Base-by-base conservation (phyloP, 805 yeast genomes). In the Kockiozyma suomiensis region DNA sequence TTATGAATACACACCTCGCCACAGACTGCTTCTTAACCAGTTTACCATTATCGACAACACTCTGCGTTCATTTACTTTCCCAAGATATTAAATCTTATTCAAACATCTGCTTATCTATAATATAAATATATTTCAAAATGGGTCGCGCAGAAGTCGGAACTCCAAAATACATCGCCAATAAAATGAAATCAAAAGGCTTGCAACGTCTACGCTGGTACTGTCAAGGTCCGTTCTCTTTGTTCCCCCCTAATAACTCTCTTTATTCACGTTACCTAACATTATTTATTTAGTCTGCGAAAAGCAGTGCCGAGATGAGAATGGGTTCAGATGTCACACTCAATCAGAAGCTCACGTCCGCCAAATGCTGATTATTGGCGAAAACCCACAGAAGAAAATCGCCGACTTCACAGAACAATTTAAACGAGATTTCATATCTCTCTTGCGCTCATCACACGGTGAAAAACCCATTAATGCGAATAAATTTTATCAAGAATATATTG, bases 241-340 rank as follows among this genome's bases (percentile, higher is more conserved):
- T 1, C 19, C 49, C 13, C 10, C 12, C 19, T 15, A 7, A 5
- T 15, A 15, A 15, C 13, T 23, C 33, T 37, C 87, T 30, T 35
- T 17, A 30, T n/a, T 17, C 1, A 13, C n/a, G 5, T n/a, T n/a
- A n/a, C n/a, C n/a, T n/a, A n/a, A n/a, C n/a, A n/a, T n/a, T n/a
- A n/a, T n/a, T 32, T 15, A 17, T n/a, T 2, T 12, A 72, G 80
- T 90, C 2, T 94, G 99, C 70, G 83, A 81, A 70, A 90, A 93
- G 70, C 99, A 94, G 75, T 92, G 98, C 72, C 77, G 97, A 56
- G 99, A 96, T 72, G 96, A 88, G 64, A 93, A 94, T 74, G 99
- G 99, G 26, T 94, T 88, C 77, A 87, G 88, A 69, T 87, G 93
- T 69, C 99, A 94, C 72, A 80, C 86, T n/a, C 79, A 80, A 64